These are phyloP conservation scores for Begonia masoniana DNA, from an alignment of 306 rosid species.

Conservation along the genomic window DNA sequence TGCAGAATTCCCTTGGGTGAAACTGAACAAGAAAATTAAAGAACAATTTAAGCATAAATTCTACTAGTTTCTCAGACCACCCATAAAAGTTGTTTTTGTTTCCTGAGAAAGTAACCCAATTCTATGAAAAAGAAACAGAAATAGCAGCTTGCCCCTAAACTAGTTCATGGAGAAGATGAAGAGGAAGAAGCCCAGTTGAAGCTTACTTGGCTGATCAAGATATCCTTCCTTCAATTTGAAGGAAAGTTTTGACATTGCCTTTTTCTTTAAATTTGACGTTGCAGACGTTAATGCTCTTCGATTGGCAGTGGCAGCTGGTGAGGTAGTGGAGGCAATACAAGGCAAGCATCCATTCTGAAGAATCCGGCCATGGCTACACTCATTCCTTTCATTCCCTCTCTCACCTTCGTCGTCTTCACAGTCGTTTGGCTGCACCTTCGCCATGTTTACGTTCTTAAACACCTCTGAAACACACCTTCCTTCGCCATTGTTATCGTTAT, in stretches of 20 bases:
- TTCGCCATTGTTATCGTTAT: constrained; percentile 13
- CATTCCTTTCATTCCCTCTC: background rate
- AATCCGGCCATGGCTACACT: background rate
- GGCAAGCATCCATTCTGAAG: constrained; percentile 53
- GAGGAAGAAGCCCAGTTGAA: background rate
- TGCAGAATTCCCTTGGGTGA: constrained; percentile 55
- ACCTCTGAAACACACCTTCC: background rate
- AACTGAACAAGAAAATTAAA: constrained; percentile 32
- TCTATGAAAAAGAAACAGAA: background rate
- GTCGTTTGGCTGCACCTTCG: background rate
- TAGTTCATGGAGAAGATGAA: background rate
- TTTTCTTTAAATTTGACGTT: constrained; percentile 34
- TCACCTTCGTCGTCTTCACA: background rate
- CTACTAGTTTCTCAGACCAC: background rate
- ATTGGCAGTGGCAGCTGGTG: constrained; percentile 21
- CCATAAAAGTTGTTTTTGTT: background rate
- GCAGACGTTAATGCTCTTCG: constrained; percentile 45
- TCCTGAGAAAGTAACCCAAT: background rate
- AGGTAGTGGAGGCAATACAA: constrained; percentile 29
- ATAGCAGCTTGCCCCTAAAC: background rate
- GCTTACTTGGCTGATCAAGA: constrained; percentile 55
- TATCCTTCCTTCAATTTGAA: constrained; percentile 72
- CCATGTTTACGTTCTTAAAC: background rate
- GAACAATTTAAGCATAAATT: background rate
- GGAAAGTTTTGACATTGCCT: constrained; percentile 45